Evolutionary conservation across 2,329 filamentous ascomycete species (phyloP).

Genomic region (Talaromyces sp.): DNA sequence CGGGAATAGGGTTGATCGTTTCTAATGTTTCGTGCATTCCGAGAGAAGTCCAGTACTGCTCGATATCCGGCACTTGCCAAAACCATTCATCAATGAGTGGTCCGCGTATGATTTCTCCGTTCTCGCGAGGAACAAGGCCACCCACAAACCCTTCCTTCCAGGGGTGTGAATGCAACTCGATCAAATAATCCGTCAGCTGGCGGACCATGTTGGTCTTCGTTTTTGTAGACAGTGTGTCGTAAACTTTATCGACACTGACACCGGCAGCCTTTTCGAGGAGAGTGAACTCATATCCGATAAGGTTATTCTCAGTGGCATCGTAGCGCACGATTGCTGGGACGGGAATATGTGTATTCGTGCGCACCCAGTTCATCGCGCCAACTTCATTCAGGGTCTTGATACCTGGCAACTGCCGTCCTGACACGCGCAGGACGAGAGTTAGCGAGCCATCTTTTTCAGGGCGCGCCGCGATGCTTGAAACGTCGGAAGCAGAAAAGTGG

Average conservation of each 20-base stretch:
- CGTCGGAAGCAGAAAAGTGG: constrained; percentile 3
- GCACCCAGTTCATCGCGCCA: constrained; percentile 37
- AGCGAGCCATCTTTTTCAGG: not conserved
- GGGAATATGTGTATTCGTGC: constrained; percentile 35
- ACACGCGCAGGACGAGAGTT: constrained; percentile 35
- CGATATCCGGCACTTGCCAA: constrained; percentile 36
- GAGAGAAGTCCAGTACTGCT: constrained; percentile 27
- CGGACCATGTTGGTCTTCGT: constrained; percentile 27
- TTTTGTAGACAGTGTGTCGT: constrained; percentile 24
- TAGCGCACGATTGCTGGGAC: constrained; percentile 34
- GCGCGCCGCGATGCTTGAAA: not conserved
- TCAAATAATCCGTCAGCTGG: constrained; percentile 33
- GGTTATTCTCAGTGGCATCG: constrained; percentile 30
- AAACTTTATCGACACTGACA: constrained; percentile 32
- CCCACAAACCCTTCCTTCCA: constrained; percentile 28
- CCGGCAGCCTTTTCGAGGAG: constrained; percentile 33
- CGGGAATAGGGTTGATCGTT: constrained; percentile 14
- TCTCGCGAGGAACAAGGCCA: constrained; percentile 24
- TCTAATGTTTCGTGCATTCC: constrained; percentile 16
- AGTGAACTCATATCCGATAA: constrained; percentile 35
- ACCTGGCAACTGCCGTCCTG: constrained; percentile 36
- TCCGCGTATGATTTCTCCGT: constrained; percentile 23
- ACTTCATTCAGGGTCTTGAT: constrained; percentile 43
- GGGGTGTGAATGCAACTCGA: constrained; percentile 30
- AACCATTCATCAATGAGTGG: constrained; percentile 39